Evolutionary conservation across 352 stramenopile species (phyloP), one percentile per base, ranked within the genome.

Genomic region (Pythium aristosporum): DNA sequence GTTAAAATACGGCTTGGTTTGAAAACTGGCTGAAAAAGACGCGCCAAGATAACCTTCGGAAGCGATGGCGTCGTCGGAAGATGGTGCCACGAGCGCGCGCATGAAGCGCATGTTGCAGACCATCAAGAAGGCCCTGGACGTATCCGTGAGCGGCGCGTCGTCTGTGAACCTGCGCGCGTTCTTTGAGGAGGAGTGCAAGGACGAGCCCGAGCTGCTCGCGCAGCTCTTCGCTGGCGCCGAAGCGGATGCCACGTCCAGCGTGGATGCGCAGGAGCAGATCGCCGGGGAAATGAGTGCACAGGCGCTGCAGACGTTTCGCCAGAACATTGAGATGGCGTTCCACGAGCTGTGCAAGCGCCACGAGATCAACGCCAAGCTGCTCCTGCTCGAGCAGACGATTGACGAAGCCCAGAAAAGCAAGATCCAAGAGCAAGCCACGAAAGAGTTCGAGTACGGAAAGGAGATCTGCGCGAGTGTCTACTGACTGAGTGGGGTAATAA

Each of bases 41-140:
- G 69, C 11, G 44, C 16, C 16, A 60, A 30, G 57, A 39, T 15
- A 39, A 65, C 32, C 71, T 74, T 47, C 65, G n/a, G n/a, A n/a
- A 30, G n/a, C 9, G 15, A 30, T 66, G 39, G 52, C 56, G 16
- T 44, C 60, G 11, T 42, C 39, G 30, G 50, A 49, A 43, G 39
- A 25, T 43, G n/a, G 30, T 15, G 66, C 52, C 15, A 16, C 47
- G 54, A 70, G 64, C 57, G 66, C 72, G 61, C 78, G 77, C 23
- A 79, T 79, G 71, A 72, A 77, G 61, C 77, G 81, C 59, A 83
- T 88, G 81, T 69, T 77, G 57, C 49, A 83, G 62, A 86, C 82
- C 36, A 70, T 88, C 0, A 75, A 84, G 67, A 90, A 88, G 67
- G 81, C 81, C 47, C 69, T 90, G 48, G 76, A 88, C 44, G 75